Conservation (phyloP, 208 protist genomes). For the Trypanosoma boissoni region DNA sequence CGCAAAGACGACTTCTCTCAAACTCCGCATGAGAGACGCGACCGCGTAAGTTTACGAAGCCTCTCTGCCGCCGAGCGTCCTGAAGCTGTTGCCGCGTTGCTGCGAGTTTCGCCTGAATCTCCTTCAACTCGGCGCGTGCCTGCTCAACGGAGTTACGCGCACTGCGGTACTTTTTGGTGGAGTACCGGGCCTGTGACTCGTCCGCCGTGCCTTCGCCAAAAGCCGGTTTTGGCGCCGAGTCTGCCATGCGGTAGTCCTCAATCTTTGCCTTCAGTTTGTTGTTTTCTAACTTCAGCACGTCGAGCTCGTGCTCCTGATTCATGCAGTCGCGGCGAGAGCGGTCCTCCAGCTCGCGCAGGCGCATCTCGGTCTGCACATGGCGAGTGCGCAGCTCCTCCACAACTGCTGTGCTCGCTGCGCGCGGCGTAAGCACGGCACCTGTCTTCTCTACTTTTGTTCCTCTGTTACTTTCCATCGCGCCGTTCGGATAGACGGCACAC, state of each 20-base stretch:
- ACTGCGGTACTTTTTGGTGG: constrained; percentile 45
- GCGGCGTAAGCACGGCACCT: neutral
- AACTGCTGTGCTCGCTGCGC: neutral
- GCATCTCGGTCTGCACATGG: constrained; percentile 57
- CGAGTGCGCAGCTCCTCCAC: constrained; percentile 54
- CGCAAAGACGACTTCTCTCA: constrained; percentile 11
- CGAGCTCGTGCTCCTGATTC: constrained; percentile 72
- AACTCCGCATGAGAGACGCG: neutral
- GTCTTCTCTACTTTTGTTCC: neutral
- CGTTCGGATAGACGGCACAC: constrained; percentile 1
- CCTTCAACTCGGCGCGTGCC: constrained; percentile 42
- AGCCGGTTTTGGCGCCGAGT: constrained; percentile 51
- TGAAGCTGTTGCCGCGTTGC: constrained; percentile 25
- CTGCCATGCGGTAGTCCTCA: constrained; percentile 68
- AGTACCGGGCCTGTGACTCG: constrained; percentile 54
- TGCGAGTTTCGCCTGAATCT: constrained; percentile 40
- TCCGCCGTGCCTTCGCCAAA: neutral
- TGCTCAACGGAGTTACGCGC: constrained; percentile 37
- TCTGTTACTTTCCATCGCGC: neutral
- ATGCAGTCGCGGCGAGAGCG: constrained; percentile 46
- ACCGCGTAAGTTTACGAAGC: neutral
- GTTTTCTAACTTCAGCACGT: constrained; percentile 53
- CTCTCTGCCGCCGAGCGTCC: constrained; percentile 23
- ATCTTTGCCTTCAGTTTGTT: constrained; percentile 36
- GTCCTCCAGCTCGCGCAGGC: constrained; percentile 73